Evolutionary conservation across 305 asterid genomes (phyloP), one percentile per base, ranked within the genome.

Genomic region (Nicotiana rustica): DNA sequence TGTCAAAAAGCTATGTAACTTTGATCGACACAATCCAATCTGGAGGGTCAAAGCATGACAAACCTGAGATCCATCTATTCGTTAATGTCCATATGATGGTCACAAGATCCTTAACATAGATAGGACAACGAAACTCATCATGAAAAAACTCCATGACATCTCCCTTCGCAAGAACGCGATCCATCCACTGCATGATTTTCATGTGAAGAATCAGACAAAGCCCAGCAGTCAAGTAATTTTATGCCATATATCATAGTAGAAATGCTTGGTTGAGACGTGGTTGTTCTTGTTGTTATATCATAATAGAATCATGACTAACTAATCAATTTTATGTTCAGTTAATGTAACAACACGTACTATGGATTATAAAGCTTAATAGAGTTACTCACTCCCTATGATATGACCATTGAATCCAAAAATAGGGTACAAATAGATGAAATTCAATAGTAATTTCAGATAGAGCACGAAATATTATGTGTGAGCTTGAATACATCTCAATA

Each of bases 51-150:
- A 25, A 81, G 73, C 62, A 70, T 73, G 81, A 79, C 92, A 56
- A 83, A 96, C 99, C 99, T 93, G 99, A 86, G 85, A 93, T 87
- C 98, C 98, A 93, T 87, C 69, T 87, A 83, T 81, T 78, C n/a
- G 91, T 82, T 83, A 93, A 83, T 49, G 83, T 62, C 71, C 86
- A 82, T 49, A 92, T 83, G 88, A 88, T 86, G 49, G 87, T 70
- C 80, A 93, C 95, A 78, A 96, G 91, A 89, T 96, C 99, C 86
- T 90, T 93, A 64, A 96, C 97, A 87, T 91, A 93, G 82, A 96
- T 91, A 62, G 99, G 99, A 86, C 98, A 94, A 10, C 99, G 99
- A 76, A 90, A 96, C 84, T 96, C 99, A 33, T 96, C 98, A 17
- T 89, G 86, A 88, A 96, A 96, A 88, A 93, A 94, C 36, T 92